These are phyloP conservation scores for Pseudopithomyces maydicus DNA, from an alignment of 2,329 filamentous ascomycete genomes.

Conservation along the genomic window DNA sequence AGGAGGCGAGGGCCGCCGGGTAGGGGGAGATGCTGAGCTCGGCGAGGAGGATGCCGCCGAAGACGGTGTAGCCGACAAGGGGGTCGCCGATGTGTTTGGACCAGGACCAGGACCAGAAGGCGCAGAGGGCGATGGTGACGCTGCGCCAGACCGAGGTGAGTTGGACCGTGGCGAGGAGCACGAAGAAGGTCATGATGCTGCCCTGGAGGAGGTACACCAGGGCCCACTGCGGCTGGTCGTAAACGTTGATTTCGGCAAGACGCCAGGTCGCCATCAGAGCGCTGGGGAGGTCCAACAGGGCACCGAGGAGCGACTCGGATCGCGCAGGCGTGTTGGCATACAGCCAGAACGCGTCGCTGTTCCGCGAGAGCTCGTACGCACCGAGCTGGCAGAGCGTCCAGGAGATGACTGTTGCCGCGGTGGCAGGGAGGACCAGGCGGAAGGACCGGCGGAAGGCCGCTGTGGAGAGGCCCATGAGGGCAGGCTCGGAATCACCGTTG, in stretches of 20 bases:
- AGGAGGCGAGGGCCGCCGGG: neutral
- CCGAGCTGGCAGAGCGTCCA: conserved; percentile 2
- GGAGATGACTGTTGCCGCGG: neutral
- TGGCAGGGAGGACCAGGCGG: neutral
- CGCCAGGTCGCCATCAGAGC: conserved; percentile 2
- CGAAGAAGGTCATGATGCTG: conserved; percentile 1
- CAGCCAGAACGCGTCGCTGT: conserved; percentile 2
- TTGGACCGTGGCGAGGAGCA: conserved; percentile 2
- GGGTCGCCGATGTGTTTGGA: neutral
- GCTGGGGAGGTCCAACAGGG: neutral
- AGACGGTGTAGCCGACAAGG: neutral
- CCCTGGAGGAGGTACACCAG: conserved; percentile 1
- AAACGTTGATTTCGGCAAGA: neutral
- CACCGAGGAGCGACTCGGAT: neutral
- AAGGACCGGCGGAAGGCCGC: conserved; percentile 3
- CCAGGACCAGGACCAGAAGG: conserved; percentile 2
- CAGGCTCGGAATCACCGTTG: conserved; percentile 1
- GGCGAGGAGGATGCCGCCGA: neutral
- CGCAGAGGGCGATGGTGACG: neutral
- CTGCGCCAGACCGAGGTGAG: neutral
- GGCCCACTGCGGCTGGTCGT: conserved; percentile 5
- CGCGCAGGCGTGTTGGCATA: neutral
- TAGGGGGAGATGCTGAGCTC: neutral
- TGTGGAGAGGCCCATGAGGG: conserved; percentile 1
- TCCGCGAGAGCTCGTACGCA: neutral